A percentile compares a stretch with the other conserved stretches of the same genome.
phyloP scores from a whole-genome alignment of 2,329 filamentous ascomycete species.

The Orbilia blumenaviensis region DNA sequence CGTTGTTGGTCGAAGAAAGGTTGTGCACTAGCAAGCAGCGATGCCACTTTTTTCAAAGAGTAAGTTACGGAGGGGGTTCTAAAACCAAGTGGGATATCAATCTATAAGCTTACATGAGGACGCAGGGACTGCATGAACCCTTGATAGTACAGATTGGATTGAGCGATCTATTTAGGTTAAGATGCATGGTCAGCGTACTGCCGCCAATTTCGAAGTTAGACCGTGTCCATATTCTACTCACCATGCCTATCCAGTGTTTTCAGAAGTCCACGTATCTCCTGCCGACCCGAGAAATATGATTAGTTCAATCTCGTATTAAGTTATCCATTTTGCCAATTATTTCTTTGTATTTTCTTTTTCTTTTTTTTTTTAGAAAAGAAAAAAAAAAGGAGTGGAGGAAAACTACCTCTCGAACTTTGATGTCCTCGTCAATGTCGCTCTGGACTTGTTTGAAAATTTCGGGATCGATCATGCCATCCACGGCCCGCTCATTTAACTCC shows the following conservation, averaged over 20 bases:
- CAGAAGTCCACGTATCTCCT: conserved; percentile 80
- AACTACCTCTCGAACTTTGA: conserved; percentile 76
- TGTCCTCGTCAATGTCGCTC: conserved; percentile 87
- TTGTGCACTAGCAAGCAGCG: conserved; percentile 75
- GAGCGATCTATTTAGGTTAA: conserved; percentile 68
- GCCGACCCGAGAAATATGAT: not conserved
- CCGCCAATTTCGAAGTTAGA: not conserved
- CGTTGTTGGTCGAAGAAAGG: conserved; percentile 76
- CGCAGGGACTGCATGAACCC: conserved; percentile 86
- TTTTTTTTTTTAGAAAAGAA: conserved; percentile 53
- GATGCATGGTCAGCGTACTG: not conserved
- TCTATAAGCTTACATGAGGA: conserved; percentile 66
- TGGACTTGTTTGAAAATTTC: conserved; percentile 88
- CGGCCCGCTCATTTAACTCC: not conserved
- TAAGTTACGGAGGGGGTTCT: not conserved
- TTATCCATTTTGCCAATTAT: not conserved
- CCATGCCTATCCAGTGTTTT: conserved; percentile 82
- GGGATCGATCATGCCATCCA: conserved; percentile 66
- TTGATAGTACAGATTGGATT: conserved; percentile 82
- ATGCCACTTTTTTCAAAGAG: conserved; percentile 67
- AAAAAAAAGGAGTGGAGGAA: too few species aligned
- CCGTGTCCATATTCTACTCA: conserved; percentile 57
- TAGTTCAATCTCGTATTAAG: not conserved
- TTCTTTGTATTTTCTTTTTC: not conserved
- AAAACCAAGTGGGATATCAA: not conserved